These are phyloP conservation scores for Ceriops decandra DNA, from an alignment of 345 rosid species.

Conservation along the genomic window DNA sequence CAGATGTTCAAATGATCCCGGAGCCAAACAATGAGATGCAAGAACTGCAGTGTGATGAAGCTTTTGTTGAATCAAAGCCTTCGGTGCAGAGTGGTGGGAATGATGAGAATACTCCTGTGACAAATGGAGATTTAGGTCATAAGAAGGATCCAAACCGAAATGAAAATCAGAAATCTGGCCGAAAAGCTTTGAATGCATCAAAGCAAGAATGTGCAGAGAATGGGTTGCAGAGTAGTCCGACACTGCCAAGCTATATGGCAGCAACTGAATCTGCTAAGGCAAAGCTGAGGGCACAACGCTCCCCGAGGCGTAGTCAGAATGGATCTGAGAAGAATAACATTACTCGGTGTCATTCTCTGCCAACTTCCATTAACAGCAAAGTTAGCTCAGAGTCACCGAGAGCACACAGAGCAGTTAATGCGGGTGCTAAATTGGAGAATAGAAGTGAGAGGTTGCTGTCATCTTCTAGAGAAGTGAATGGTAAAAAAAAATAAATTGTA, in stretches of 20 bases:
- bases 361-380: slow-evolving; percentile 60
- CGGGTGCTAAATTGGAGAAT: slow-evolving; percentile 54
- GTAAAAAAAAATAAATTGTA: slow-evolving; percentile 32
- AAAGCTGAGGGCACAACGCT: slow-evolving; percentile 73
- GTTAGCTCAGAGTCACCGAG: slow-evolving; percentile 74
- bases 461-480: slow-evolving; percentile 54
- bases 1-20: slow-evolving; percentile 31
- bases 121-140: slow-evolving; percentile 37
- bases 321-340: slow-evolving; percentile 48
- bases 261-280: slow-evolving; percentile 94
- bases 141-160: slow-evolving; percentile 47
- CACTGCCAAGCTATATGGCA: slow-evolving; percentile 86
- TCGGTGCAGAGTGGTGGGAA: slow-evolving; percentile 27
- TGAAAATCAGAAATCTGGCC: slow-evolving; percentile 48
- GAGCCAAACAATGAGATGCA: slow-evolving; percentile 37
- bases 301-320: slow-evolving; percentile 62
- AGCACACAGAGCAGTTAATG: slow-evolving; percentile 47
- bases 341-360: slow-evolving; percentile 70
- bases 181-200: slow-evolving; percentile 39
- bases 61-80: slow-evolving; percentile 35
- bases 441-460: slow-evolving; percentile 52
- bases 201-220: slow-evolving; percentile 67
- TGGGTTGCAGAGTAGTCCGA: slow-evolving; percentile 54
- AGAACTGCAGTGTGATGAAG: slow-evolving; percentile 29
- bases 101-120: slow-evolving; percentile 41